Evolutionary conservation across 768 basidiomycete species (phyloP).

Genomic region (Tricholoma matsutake): DNA sequence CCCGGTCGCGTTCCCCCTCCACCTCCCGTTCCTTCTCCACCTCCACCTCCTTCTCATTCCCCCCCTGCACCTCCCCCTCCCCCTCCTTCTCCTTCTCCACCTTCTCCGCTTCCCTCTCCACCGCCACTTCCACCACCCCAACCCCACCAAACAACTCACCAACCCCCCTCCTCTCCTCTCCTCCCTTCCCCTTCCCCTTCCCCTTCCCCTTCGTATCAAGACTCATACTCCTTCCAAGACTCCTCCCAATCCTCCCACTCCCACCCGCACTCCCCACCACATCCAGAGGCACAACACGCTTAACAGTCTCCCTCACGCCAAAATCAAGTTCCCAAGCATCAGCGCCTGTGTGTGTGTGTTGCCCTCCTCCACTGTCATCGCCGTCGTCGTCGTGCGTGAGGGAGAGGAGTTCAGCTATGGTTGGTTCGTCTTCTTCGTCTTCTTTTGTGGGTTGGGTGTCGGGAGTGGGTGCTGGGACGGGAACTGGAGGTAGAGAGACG

Average conservation of each 20-base stretch:
- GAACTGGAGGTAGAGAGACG: neutral
- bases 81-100: neutral
- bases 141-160: constrained; percentile 7
- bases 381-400: neutral
- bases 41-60: neutral
- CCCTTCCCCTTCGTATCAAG: neutral
- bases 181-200: constrained; percentile 3
- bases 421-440: constrained; percentile 12
- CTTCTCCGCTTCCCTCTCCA: neutral
- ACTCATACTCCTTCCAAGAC: neutral
- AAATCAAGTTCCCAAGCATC: constrained; percentile 14
- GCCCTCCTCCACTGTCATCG: neutral
- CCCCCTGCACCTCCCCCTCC: neutral
- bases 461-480: neutral
- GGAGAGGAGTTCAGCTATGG: constrained; percentile 15
- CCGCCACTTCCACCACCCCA: neutral
- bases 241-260: neutral
- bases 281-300: neutral
- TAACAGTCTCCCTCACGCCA: constrained; percentile 10
- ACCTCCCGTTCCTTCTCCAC: neutral
- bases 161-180: neutral
- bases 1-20: constrained; percentile 10
- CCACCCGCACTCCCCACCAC: neutral
- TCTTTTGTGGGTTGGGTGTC: neutral
- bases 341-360: neutral